phyloP scores from a whole-genome alignment of 495 filamentous ascomycete species.

The Podospora anserina region DNA sequence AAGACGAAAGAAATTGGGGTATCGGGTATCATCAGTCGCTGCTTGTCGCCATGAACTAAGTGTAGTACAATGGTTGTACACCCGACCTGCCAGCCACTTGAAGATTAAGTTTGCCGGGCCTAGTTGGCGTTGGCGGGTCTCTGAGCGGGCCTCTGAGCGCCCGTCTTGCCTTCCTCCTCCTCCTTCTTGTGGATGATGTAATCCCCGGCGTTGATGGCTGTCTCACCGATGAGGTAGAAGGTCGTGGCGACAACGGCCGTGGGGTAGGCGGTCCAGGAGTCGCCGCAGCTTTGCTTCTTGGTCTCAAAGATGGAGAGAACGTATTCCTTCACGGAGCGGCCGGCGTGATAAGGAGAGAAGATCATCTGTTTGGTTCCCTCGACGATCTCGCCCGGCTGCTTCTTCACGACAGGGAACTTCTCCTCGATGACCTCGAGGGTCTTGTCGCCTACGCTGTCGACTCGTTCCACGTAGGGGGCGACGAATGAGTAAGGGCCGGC shows the following conservation, averaged over 20 bases:
- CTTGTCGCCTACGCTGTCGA: conserved; percentile 73
- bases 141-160: neutral
- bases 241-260: conserved; percentile 4
- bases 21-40: neutral
- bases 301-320: neutral
- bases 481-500: conserved; percentile 71
- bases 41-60: neutral
- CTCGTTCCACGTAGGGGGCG: conserved; percentile 77
- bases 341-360: conserved; percentile 25
- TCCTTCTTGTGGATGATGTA: too few species aligned
- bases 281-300: conserved; percentile 2
- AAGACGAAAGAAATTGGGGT: neutral
- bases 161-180: conserved; percentile 3
- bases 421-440: conserved; percentile 71
- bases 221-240: neutral
- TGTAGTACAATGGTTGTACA: conserved; percentile 2
- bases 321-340: neutral
- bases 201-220: neutral
- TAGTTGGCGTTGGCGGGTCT: neutral
- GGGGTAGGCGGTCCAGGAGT: neutral
- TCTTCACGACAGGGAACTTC: conserved; percentile 82
- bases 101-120: neutral
- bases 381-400: conserved; percentile 75
- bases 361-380: conserved; percentile 61
- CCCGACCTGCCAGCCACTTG: conserved; percentile 12